Percentiles rank a stretch among this genome's conserved stretches.
Evolutionary conservation across 495 filamentous ascomycete genomes (phyloP).

Genomic region (Penicillium verhagenii): DNA sequence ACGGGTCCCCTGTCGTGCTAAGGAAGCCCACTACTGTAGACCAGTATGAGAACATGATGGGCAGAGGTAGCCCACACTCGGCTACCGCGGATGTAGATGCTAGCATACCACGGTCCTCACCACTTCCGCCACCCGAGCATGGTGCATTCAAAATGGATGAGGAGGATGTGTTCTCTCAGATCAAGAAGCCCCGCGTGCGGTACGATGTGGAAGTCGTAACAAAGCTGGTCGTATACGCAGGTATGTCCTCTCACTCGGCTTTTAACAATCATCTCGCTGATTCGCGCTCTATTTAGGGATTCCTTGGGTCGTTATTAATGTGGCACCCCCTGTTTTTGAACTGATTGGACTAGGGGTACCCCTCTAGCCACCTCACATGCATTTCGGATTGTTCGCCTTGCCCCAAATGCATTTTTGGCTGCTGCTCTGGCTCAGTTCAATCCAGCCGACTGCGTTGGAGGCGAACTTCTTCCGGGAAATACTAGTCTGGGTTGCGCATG

Average conservation of each 20-base stretch:
- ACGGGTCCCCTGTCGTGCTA: constrained; percentile 15
- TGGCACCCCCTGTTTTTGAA: constrained; percentile 31
- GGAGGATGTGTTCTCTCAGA: constrained; percentile 77
- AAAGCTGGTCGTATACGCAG: constrained; percentile 91
- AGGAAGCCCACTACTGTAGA: constrained; percentile 47
- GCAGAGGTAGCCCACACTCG: constrained; percentile 44
- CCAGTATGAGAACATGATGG: constrained; percentile 72
- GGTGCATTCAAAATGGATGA: constrained; percentile 55
- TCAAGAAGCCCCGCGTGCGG: constrained; percentile 83
- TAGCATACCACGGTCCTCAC: constrained; percentile 20
- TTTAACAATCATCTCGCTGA: not conserved
- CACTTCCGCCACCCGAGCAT: constrained; percentile 32
- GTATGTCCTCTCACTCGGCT: constrained; percentile 47
- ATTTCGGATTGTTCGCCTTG: not conserved
- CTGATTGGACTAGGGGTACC: constrained; percentile 33
- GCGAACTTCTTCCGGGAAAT: constrained; percentile 4
- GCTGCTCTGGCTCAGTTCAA: constrained; percentile 7
- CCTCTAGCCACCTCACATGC: constrained; percentile 7
- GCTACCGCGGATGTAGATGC: constrained; percentile 25
- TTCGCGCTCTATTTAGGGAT: constrained; percentile 24
- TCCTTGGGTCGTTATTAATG: constrained; percentile 33
- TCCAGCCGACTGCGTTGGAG: constrained; percentile 23
- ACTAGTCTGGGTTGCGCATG: constrained; percentile 16
- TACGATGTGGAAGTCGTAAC: constrained; percentile 98
- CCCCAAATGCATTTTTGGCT: not conserved